Percentiles rank a stretch among this genome's conserved stretches.
These are phyloP conservation scores for Dothiorella sarmentorum DNA, from an alignment of 2,329 filamentous ascomycete species.

Conservation along the genomic window DNA sequence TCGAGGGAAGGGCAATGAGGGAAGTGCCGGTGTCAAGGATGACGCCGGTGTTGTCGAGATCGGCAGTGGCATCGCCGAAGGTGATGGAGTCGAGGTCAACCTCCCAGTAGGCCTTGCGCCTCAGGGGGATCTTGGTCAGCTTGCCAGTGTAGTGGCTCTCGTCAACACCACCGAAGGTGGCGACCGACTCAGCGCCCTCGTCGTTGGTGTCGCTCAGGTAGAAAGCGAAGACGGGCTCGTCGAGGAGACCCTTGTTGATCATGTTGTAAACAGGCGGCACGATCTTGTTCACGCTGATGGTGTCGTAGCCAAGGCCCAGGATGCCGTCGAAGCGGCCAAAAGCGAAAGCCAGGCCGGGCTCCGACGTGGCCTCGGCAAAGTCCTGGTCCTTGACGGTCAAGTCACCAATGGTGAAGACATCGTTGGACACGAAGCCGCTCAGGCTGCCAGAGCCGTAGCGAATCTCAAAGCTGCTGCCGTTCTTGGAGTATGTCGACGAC, in stretches of 20 bases:
- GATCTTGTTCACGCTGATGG: conserved; percentile 94
- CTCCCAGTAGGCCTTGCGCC: conserved; percentile 99
- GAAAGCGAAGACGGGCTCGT: conserved; percentile 93
- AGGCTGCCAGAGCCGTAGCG: conserved; percentile 92
- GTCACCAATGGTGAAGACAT: conserved; percentile 83
- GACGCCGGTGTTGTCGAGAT: conserved; percentile 90
- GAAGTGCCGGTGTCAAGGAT: conserved; percentile 99
- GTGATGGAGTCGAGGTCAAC: conserved; percentile 91
- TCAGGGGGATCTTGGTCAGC: conserved; percentile 87
- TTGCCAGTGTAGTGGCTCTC: conserved; percentile 78
- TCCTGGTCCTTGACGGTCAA: conserved; percentile 83
- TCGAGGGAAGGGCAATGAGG: conserved; percentile 87
- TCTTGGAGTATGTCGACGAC: conserved; percentile 90
- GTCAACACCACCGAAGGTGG: conserved; percentile 85
- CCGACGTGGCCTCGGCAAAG: conserved; percentile 92
- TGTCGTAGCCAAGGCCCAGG: conserved; percentile 88
- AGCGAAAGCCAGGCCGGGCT: conserved; percentile 95
- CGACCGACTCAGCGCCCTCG: conserved; percentile 75
- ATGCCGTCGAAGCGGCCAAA: conserved; percentile 98
- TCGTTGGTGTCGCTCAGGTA: conserved; percentile 78
- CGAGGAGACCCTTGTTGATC: conserved; percentile 82
- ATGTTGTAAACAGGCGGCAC: conserved; percentile 96
- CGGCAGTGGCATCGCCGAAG: conserved; percentile 79
- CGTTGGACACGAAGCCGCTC: conserved; percentile 89
- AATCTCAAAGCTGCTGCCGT: conserved; percentile 89